Percentiles rank a stretch among this genome's conserved stretches.
These are phyloP conservation scores for Catenaria anguillulae DNA, from an alignment of 371 early-diverging fungal genomes.

Conservation along the genomic window DNA sequence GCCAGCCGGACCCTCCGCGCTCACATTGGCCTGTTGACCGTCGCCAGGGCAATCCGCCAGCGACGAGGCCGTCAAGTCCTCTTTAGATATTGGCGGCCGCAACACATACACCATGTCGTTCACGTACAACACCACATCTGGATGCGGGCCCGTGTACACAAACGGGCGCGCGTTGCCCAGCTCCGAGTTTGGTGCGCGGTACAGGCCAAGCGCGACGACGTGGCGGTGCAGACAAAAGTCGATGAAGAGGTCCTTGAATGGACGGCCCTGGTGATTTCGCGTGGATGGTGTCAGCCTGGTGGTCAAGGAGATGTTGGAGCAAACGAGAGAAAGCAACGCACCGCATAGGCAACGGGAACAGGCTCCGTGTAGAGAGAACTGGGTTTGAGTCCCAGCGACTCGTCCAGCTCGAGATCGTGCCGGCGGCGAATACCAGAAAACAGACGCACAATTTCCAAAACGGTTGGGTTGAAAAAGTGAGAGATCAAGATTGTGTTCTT, in stretches of 20 bases:
- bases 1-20: too few species aligned
- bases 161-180: background rate
- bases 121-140: background rate
- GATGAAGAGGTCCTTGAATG: background rate
- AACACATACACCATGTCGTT: background rate
- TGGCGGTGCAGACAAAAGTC: background rate
- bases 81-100: background rate
- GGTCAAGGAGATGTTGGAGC: background rate
- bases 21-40: too few species aligned
- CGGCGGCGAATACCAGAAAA: background rate
- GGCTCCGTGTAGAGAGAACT: background rate
- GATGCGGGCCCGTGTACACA: constrained; percentile 5
- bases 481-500: constrained; percentile 1
- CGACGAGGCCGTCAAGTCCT: too few species aligned
- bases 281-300: background rate
- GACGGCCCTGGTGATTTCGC: background rate
- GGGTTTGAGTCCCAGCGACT: background rate
- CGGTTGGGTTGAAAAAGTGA: background rate
- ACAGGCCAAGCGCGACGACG: constrained; percentile 1
- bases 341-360: background rate
- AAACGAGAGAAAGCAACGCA: background rate
- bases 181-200: background rate
- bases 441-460: background rate
- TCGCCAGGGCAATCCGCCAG: too few species aligned
- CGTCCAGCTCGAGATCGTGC: background rate